Percentiles rank a stretch among this genome's conserved stretches.
Evolutionary conservation across 2,329 filamentous ascomycete genomes (phyloP).

Genomic region (Annulohypoxylon truncatum): DNA sequence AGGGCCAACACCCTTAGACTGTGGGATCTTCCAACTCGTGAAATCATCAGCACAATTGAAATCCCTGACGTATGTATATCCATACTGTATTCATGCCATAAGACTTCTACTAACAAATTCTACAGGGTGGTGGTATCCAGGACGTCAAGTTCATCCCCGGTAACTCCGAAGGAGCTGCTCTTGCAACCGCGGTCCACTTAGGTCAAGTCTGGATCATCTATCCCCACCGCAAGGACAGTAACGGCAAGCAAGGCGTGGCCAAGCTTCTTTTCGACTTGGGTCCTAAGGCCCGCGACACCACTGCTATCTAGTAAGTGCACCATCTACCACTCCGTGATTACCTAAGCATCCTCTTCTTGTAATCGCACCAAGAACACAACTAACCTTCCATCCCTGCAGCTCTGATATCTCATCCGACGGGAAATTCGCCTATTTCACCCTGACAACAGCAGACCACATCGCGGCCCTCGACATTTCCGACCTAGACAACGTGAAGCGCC

Average conservation of each 20-base stretch:
- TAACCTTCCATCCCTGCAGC: constrained; percentile 43
- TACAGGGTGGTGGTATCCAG: constrained; percentile 66
- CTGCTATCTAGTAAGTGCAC: constrained; percentile 68
- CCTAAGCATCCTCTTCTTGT: too few species aligned
- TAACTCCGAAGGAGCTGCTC: constrained; percentile 66
- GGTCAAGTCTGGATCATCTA: constrained; percentile 75
- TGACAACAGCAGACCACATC: constrained; percentile 71
- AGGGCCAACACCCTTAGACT: constrained; percentile 68
- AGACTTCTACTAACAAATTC: constrained; percentile 37
- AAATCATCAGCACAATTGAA: constrained; percentile 69
- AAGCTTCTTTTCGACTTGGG: constrained; percentile 70
- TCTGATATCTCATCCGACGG: constrained; percentile 69
- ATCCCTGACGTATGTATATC: constrained; percentile 62
- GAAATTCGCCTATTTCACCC: constrained; percentile 68
- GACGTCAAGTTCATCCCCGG: constrained; percentile 74
- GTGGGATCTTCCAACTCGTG: constrained; percentile 65
- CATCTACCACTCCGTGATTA: too few species aligned
- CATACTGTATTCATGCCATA: neutral
- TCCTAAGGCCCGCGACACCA: constrained; percentile 63
- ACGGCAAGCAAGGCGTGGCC: constrained; percentile 67
- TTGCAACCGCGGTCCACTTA: constrained; percentile 69
- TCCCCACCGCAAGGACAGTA: constrained; percentile 65
- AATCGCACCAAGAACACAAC: neutral
- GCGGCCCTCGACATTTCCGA: constrained; percentile 71
- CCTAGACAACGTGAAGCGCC: constrained; percentile 68